Conservation (phyloP, 169 alveolate genomes). For the Eimeria acervulina region DNA sequence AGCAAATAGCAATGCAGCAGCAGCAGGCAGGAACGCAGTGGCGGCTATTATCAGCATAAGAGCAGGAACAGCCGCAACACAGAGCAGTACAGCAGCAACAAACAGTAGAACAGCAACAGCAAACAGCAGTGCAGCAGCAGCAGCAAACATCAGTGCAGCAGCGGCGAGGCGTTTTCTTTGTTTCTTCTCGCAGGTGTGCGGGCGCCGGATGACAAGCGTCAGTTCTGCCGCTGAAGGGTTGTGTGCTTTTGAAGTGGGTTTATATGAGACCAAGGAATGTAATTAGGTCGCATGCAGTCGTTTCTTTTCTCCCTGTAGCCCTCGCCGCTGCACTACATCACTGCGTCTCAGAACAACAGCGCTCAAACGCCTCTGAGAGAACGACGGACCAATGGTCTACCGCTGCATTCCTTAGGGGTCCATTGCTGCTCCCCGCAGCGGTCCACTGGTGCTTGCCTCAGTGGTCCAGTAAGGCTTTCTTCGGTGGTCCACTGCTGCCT, state of each 20-base stretch:
- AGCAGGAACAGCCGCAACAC: background rate
- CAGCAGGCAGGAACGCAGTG: background rate
- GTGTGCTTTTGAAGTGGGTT: background rate
- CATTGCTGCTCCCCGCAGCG: background rate
- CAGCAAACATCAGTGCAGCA: background rate
- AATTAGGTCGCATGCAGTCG: background rate
- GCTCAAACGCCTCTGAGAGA: too few species aligned
- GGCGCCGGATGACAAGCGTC: slow-evolving; percentile 84
- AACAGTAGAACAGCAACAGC: background rate
- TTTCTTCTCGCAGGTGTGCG: slow-evolving; percentile 72
- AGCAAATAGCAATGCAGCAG: background rate
- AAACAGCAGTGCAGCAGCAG: background rate
- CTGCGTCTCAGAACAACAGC: too few species aligned
- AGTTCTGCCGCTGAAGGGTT: slow-evolving; percentile 80
- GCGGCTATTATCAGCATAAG: background rate
- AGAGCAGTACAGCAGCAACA: too few species aligned
- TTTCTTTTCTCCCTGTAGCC: background rate
- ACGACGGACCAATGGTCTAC: too few species aligned
- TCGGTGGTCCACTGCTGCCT: background rate
- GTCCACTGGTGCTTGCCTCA: background rate
- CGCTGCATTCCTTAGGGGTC: background rate
- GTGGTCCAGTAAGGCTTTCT: background rate
- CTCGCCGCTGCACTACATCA: background rate
- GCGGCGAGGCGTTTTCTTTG: background rate
- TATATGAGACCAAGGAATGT: too few species aligned